Percentiles rank a stretch among this genome's conserved stretches.
phyloP scores from a whole-genome alignment of 2,329 filamentous ascomycete genomes.

The Aureobasidium namibiae region DNA sequence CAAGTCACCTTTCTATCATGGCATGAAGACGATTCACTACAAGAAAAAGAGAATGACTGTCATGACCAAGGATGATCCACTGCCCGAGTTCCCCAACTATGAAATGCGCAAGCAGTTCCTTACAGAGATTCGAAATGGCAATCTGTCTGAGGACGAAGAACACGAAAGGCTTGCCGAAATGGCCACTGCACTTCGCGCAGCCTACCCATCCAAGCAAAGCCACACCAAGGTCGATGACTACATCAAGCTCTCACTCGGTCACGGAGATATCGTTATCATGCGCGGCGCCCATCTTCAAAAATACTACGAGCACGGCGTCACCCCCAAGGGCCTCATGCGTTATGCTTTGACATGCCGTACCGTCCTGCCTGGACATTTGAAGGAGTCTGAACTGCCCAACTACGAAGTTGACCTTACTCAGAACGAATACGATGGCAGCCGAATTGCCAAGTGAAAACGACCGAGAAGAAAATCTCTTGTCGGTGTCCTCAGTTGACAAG shows the following conservation, averaged over 20 bases:
- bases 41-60: slow-evolving; percentile 17
- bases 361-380: slow-evolving; percentile 39
- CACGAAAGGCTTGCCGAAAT: slow-evolving; percentile 26
- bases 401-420: slow-evolving; percentile 31
- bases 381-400: slow-evolving; percentile 28
- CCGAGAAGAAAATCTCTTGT: too few species aligned
- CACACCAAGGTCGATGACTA: slow-evolving; percentile 19
- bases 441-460: slow-evolving; percentile 12
- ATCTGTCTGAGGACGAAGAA: slow-evolving; percentile 17
- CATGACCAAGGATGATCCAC: slow-evolving; percentile 13
- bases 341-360: slow-evolving; percentile 51
- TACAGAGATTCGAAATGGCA: slow-evolving; percentile 19
- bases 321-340: slow-evolving; percentile 41
- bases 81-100: slow-evolving; percentile 26
- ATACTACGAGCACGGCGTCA: slow-evolving; percentile 52
- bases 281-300: slow-evolving; percentile 51
- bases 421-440: slow-evolving; percentile 28
- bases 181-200: slow-evolving; percentile 29
- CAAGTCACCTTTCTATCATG: slow-evolving; percentile 43
- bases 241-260: slow-evolving; percentile 43
- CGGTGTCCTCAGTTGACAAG: too few species aligned
- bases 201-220: slow-evolving; percentile 16
- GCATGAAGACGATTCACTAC: slow-evolving; percentile 18
- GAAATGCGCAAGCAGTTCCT: slow-evolving; percentile 27
- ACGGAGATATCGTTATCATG: slow-evolving; percentile 60